These are phyloP conservation scores for Penicillium sp. DNA, from an alignment of 2,329 filamentous ascomycete species.

Conservation along the genomic window DNA sequence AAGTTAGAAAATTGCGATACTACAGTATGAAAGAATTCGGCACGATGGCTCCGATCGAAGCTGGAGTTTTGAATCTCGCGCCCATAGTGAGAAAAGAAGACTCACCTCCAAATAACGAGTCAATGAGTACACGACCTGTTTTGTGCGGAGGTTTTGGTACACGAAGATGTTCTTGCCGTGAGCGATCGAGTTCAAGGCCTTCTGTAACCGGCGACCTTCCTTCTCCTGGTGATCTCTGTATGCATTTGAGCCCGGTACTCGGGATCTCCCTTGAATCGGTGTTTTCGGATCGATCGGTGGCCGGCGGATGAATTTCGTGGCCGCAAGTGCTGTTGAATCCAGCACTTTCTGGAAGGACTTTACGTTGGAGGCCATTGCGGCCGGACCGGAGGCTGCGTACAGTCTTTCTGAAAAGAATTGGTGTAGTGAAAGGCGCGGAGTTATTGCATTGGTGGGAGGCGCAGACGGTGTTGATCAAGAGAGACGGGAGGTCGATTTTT, in stretches of 20 bases:
- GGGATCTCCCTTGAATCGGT: constrained; percentile 44
- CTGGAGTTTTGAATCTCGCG: not conserved
- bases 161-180: constrained; percentile 63
- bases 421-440: not conserved
- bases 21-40: not conserved
- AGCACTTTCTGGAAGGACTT: constrained; percentile 38
- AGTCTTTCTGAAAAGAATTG: constrained; percentile 8
- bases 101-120: constrained; percentile 56
- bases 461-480: constrained; percentile 14
- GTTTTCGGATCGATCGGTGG: constrained; percentile 35
- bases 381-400: constrained; percentile 23
- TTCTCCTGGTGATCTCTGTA: constrained; percentile 39
- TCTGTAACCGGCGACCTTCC: constrained; percentile 43
- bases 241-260: constrained; percentile 44
- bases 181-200: constrained; percentile 47
- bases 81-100: not conserved
- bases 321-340: constrained; percentile 42
- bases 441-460: constrained; percentile 24
- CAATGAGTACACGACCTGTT: constrained; percentile 65
- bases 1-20: constrained; percentile 10
- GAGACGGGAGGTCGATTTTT: constrained; percentile 36
- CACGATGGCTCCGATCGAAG: not conserved
- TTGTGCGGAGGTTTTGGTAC: constrained; percentile 61
- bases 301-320: constrained; percentile 38
- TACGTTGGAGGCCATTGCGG: constrained; percentile 37